Percentiles rank a stretch among this genome's conserved stretches.
Conservation (phyloP, 345 rosid species). For the Triadica sebifera region DNA sequence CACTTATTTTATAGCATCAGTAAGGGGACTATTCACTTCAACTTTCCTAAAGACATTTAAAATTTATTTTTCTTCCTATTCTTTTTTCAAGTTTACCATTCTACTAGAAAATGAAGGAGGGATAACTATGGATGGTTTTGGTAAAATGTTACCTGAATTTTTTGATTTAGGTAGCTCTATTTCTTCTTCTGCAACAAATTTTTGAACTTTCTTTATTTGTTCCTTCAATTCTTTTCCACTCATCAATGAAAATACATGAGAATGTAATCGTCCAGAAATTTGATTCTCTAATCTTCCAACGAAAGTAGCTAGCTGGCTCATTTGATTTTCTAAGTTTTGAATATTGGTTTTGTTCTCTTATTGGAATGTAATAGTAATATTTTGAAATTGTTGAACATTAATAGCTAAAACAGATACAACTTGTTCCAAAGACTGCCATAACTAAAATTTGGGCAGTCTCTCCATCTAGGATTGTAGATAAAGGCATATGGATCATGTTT, state of each 20-base stretch:
- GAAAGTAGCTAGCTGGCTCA: not conserved
- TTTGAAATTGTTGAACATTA: too few species aligned
- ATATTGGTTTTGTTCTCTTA: too few species aligned
- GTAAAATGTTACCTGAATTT: too few species aligned
- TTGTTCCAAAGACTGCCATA: not conserved
- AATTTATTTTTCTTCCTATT: too few species aligned
- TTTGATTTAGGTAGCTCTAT: not conserved
- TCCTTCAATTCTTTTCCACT: not conserved
- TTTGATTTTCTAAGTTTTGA: too few species aligned
- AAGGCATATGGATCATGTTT: too few species aligned
- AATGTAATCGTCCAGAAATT: not conserved
- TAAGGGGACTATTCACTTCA: not conserved
- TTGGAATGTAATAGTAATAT: too few species aligned
- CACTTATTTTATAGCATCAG: not conserved
- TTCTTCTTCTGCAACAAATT: not conserved
- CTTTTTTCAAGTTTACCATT: not conserved
- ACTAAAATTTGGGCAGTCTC: too few species aligned
- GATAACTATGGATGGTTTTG: too few species aligned
- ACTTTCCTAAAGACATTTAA: too few species aligned
- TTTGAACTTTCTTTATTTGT: not conserved
- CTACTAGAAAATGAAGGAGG: not conserved
- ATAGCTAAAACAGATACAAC: too few species aligned
- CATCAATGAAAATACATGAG: not conserved
- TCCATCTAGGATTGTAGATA: not conserved
- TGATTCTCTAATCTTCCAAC: not conserved